Conservation (phyloP, 257 asterid species). For the Ilex aquifolium region DNA sequence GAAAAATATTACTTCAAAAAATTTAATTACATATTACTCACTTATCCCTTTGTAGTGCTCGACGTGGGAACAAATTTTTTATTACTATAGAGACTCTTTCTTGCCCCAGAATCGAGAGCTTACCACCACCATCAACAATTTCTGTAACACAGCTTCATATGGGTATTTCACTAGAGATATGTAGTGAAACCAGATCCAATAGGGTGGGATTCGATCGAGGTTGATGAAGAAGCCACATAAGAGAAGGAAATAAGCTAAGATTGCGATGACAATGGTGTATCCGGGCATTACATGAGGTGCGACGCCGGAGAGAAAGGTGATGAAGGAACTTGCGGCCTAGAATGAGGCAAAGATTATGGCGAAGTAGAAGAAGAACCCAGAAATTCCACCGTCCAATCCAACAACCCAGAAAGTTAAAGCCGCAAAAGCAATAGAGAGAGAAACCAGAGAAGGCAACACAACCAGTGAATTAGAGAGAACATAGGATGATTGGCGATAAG, state of each 20-base stretch:
- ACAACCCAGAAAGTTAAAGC: constrained; percentile 67
- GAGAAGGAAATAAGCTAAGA: constrained; percentile 62
- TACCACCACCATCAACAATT: no score
- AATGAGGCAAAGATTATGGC: constrained; percentile 55
- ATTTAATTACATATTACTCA: no score
- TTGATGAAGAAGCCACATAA: constrained; percentile 81
- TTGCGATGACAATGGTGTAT: constrained; percentile 66
- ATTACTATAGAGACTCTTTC: no score
- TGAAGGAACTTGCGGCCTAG: constrained; percentile 82
- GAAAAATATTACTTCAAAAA: no score
- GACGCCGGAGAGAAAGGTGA: constrained; percentile 63
- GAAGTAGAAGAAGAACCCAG: constrained; percentile 56
- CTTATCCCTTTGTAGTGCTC: no score
- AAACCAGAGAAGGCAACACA: constrained; percentile 41
- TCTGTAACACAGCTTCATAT: constrained; percentile 66
- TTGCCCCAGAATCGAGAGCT: no score
- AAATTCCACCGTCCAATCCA: constrained; percentile 46
- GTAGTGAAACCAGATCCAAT: constrained; percentile 94
- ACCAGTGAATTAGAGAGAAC: constrained; percentile 62
- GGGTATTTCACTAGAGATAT: constrained; percentile 71
- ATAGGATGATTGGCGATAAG: constrained; percentile 61
- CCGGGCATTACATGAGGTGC: constrained; percentile 83
- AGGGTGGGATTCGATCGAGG: constrained; percentile 61
- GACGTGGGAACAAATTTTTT: no score
- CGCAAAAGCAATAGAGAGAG: constrained; percentile 55